These are phyloP conservation scores for Dendrothele bispora DNA, from an alignment of 768 basidiomycete species.

Conservation along the genomic window DNA sequence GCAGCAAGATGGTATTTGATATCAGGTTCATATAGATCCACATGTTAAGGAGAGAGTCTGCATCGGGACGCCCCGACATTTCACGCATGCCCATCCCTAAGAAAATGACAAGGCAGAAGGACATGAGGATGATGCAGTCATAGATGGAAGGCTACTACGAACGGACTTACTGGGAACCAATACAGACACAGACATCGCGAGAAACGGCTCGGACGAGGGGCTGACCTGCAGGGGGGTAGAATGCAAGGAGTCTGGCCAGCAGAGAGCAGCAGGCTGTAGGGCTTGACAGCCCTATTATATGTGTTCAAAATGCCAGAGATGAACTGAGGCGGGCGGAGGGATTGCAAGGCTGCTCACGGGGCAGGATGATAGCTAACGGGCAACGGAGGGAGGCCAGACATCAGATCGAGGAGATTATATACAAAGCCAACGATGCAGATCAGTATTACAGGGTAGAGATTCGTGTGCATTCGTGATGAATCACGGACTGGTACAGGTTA, in stretches of 20 bases:
- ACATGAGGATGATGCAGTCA: no score
- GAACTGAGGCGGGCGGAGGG: not conserved
- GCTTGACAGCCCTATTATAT: constrained; percentile 3
- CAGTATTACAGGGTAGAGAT: no score
- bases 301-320: not conserved
- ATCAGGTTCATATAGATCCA: constrained; percentile 49
- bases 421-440: no score
- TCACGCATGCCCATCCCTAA: constrained; percentile 19
- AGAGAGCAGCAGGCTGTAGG: constrained; percentile 7
- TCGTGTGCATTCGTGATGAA: no score
- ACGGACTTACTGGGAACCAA: not conserved
- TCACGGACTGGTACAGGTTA: no score
- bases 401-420: no score
- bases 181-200: not conserved
- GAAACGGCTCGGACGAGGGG: not conserved
- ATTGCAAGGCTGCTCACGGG: no score
- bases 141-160: not conserved
- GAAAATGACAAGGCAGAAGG: no score
- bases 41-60: constrained; percentile 28
- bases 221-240: constrained; percentile 22
- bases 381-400: no score
- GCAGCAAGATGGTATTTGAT: constrained; percentile 44
- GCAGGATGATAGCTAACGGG: no score
- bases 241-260: constrained; percentile 18
- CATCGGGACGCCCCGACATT: no score